Percentiles rank a stretch among this genome's conserved stretches.
Evolutionary conservation across 1,284 basidiomycete species (phyloP).

Genomic region (Sporisorium sorghi): DNA sequence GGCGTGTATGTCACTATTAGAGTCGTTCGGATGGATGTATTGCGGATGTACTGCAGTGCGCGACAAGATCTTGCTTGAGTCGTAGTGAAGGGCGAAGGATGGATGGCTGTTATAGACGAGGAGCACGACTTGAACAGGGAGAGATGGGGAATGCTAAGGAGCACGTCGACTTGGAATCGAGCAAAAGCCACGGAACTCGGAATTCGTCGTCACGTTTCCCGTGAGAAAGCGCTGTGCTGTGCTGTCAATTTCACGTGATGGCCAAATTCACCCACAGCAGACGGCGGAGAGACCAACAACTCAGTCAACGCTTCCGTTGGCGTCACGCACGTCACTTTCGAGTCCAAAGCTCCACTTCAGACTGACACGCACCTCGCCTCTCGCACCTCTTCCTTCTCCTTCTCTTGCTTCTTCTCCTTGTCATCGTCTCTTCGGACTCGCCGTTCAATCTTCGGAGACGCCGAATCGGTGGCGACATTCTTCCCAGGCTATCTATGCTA

Average conservation of each 20-base stretch:
- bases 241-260: neutral
- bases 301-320: neutral
- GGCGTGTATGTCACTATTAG: neutral
- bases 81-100: too few species aligned
- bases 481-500: too few species aligned
- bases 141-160: neutral
- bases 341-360: neutral
- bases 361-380: neutral
- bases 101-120: too few species aligned
- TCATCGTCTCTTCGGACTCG: neutral
- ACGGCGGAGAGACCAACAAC: slow-evolving; percentile 1
- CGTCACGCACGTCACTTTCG: neutral
- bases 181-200: slow-evolving; percentile 2
- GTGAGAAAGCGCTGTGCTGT: slow-evolving; percentile 2
- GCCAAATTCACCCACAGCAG: neutral
- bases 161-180: slow-evolving; percentile 5
- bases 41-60: too few species aligned
- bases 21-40: neutral
- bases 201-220: neutral
- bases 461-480: too few species aligned
- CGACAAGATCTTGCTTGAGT: too few species aligned
- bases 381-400: neutral
- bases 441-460: neutral
- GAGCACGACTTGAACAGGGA: neutral
- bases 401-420: neutral